Evolutionary conservation across 164 flowering plant species (phyloP).

Genomic region (Brasenia schreberi): DNA sequence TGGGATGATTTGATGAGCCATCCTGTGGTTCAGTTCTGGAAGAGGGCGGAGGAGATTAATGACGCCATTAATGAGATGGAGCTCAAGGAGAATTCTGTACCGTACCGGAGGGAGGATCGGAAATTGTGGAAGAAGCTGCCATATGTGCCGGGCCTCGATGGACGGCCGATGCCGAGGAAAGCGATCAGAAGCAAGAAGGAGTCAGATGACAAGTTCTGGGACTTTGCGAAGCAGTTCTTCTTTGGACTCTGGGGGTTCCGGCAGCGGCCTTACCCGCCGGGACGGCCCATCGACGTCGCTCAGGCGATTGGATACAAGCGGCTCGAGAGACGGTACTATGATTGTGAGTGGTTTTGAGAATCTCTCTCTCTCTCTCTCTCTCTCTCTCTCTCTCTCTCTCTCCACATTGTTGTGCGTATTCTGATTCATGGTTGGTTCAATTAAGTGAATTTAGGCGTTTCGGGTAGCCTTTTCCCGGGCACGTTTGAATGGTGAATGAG

Average conservation of each 20-base stretch:
- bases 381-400: too few relatives aligned
- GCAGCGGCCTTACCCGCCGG: conserved; percentile 83
- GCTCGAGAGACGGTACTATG: conserved; percentile 83
- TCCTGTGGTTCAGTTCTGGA: conserved; percentile 47
- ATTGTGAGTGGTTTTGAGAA: conserved; percentile 45
- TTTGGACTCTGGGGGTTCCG: conserved; percentile 90
- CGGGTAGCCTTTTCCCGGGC: too few relatives aligned
- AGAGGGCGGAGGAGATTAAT: conserved; percentile 36
- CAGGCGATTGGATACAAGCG: conserved; percentile 87
- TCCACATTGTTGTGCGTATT: too few relatives aligned
- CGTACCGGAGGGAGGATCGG: conserved; percentile 46
- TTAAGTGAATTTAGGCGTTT: too few relatives aligned
- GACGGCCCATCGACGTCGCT: conserved; percentile 73
- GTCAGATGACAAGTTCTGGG: conserved; percentile 84
- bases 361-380: too few relatives aligned
- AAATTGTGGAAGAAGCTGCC: conserved; percentile 64
- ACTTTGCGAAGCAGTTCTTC: conserved; percentile 71
- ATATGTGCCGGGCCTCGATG: conserved; percentile 65
- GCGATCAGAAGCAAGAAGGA: conserved; percentile 44
- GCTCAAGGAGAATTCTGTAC: conserved; percentile 38
- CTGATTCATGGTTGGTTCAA: too few relatives aligned
- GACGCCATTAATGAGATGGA: conserved; percentile 49
- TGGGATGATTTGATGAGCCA: conserved; percentile 39
- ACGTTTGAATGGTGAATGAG: too few relatives aligned
- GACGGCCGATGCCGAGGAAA: conserved; percentile 92